Evolutionary conservation across 257 asterid genomes (phyloP), one percentile per base, ranked within the genome.

Genomic region (Fraxinus americana): DNA sequence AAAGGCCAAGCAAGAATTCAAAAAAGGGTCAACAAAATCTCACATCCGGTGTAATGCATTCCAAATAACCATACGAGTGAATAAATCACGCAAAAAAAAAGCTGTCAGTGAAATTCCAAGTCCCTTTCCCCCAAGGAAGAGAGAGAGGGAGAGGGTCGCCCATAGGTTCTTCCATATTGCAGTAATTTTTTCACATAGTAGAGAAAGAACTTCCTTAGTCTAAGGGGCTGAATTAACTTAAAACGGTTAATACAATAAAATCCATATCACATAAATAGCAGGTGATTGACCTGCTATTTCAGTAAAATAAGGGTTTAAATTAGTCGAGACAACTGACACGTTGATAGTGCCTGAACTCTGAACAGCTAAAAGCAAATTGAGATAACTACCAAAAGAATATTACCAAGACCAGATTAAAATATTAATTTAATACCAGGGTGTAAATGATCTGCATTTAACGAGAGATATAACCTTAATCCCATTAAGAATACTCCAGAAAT

Each of bases 41-140:
- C 38, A 50, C 48, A 61, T 70, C 43, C 59, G 50, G 71, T 48
- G 57, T 66, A 16, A 17, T 32, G 34, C 50, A 63, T 63, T 63
- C 69, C 69, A 72, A 17, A 35, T 41, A 54, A 48, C 72, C 71
- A 74, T 23, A 80, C 25, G 16, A 7, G 36, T 41, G 75, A 41
- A 36, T 34, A 45, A 71, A 48, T 38, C 36, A 11, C 7, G 34
- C 57, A 27, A 76, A 9, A 48, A 36, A 45, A 70, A 65, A 27
- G 59, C 14, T 30, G 61, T 30, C 48, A 17, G 38, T 38, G 45
- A 52, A 25, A 63, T 30, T 73, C 71, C 71, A 43, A 67, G 71
- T 34, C 54, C 23, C 54, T 78, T 45, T 4, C 63, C 17, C 59
- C 41, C 63, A 70, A 79, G 73, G 12, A 1, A 29, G 48, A n/a